Evolutionary conservation across 768 basidiomycete genomes (phyloP).

Genomic region (Rhodotorula graminis): DNA sequence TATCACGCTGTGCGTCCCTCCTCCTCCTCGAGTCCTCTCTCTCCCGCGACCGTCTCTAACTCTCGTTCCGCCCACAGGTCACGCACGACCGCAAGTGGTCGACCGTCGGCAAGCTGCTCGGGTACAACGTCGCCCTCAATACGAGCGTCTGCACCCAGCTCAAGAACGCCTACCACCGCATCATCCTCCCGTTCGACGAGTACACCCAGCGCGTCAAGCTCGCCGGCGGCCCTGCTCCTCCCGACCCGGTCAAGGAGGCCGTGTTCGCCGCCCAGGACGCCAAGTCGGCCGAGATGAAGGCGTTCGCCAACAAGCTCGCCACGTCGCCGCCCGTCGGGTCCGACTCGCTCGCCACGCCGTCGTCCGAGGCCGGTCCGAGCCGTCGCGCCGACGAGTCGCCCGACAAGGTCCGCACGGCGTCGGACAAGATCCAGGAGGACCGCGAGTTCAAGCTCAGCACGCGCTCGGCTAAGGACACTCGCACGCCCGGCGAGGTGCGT

Average conservation of each 20-base stretch:
- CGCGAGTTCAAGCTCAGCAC: constrained; percentile 23
- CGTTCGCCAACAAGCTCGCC: constrained; percentile 14
- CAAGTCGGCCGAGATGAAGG: constrained; percentile 25
- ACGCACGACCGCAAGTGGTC: constrained; percentile 81
- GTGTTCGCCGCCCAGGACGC: background rate
- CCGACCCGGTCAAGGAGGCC: constrained; percentile 29
- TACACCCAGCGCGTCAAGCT: constrained; percentile 51
- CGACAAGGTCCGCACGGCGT: constrained; percentile 39
- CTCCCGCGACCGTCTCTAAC: background rate
- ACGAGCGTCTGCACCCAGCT: constrained; percentile 67
- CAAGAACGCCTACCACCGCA: constrained; percentile 79
- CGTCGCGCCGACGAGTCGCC: constrained; percentile 1
- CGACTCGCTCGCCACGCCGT: constrained; percentile 50
- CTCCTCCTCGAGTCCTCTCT: background rate
- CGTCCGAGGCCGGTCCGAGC: constrained; percentile 1
- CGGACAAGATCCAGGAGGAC: constrained; percentile 41
- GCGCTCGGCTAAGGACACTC: constrained; percentile 1
- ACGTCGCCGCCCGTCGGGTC: constrained; percentile 50
- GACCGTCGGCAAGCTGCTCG: constrained; percentile 72
- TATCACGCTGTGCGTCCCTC: constrained; percentile 65
- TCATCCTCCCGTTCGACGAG: constrained; percentile 93
- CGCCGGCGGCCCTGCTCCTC: constrained; percentile 17
- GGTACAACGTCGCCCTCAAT: constrained; percentile 74
- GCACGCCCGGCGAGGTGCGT: constrained; percentile 24
- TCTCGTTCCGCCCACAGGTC: constrained; percentile 56